Base-by-base conservation (phyloP, 768 basidiomycete genomes). In the Agrocybe praecox region DNA sequence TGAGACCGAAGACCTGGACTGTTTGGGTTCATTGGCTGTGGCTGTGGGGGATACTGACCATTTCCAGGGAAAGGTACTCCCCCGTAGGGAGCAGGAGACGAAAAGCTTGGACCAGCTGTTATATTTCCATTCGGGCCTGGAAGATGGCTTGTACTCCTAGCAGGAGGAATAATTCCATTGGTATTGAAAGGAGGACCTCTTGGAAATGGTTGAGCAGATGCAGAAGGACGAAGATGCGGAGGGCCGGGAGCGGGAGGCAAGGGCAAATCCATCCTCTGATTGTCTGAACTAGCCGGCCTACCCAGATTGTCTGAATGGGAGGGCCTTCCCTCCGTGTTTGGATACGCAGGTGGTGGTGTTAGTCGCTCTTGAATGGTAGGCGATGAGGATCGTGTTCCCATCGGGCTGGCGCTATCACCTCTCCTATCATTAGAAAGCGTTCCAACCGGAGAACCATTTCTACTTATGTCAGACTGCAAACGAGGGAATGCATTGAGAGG, bases 401-500 rank as follows among this genome's bases (percentile, higher is more conserved):
- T 23, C n/a, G 56, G 59, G 49, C 59, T 57, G 26, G 54, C 44
- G 47, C 44, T 61, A 15, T 56, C 58, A 53, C 53, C 59, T 46
- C 24, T 46, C 19, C 40, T 46, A 24, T 53, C 51, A 14, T 32
- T 56, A 33, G 42, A 47, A 36, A 22, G 50, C 12, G 59, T 36
- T 49, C 58, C 34, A 56, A 52, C 32, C 46, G 55, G 49, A 26
- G 56, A 34, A 29, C 58, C 36, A 46, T 57, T 15, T 54, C 22
- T 15, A 1, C 45, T 17, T 15, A 45, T 21, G 14, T 63, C 63
- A 17, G 60, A 21, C 54, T 52, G 60, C 29, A 60, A 65, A 42
- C 71, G 69, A 56, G 73, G 66, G 36, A 68, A 62, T 23, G 65
- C 66, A 54, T 71, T 73, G 22, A 84, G 60, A 8, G 80, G 68